These are phyloP conservation scores for Yamadazyma laniorum DNA, from an alignment of 805 yeast genomes.

Conservation along the genomic window DNA sequence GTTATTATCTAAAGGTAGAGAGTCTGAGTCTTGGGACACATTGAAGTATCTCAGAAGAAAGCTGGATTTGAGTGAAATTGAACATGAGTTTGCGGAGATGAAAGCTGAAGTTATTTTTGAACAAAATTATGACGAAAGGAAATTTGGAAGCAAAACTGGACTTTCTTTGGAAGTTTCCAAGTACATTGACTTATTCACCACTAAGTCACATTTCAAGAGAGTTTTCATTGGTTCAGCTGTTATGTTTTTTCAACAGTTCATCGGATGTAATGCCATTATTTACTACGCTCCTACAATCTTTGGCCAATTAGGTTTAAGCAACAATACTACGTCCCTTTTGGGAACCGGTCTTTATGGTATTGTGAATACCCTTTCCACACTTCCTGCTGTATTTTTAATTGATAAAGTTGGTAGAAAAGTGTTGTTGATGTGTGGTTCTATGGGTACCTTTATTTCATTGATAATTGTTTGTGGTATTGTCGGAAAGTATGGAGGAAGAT, in stretches of 20 bases:
- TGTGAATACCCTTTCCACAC: slow-evolving; percentile 30
- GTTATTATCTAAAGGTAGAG: slow-evolving; percentile 49
- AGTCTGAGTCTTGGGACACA: slow-evolving; percentile 49
- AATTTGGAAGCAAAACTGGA: slow-evolving; percentile 13
- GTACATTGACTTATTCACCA: slow-evolving; percentile 14
- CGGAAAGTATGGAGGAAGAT: slow-evolving; percentile 15
- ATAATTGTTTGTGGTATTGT: slow-evolving; percentile 23
- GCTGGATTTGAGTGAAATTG: slow-evolving; percentile 23
- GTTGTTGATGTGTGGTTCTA: slow-evolving; percentile 31
- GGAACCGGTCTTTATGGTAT: slow-evolving; percentile 33
- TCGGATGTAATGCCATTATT: slow-evolving; percentile 35
- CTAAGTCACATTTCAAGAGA: slow-evolving; percentile 27
- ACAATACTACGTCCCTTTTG: slow-evolving; percentile 23
- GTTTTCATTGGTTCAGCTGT: slow-evolving; percentile 29
- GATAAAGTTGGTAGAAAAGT: slow-evolving; percentile 38
- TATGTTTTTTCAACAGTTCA: slow-evolving; percentile 31
- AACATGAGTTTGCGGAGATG: slow-evolving; percentile 18
- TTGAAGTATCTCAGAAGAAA: slow-evolving; percentile 31
- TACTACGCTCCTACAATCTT: slow-evolving; percentile 36
- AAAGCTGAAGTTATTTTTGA: slow-evolving; percentile 16
- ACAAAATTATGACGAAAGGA: slow-evolving; percentile 11
- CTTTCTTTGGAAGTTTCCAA: slow-evolving; percentile 8
- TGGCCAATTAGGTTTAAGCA: slow-evolving; percentile 24
- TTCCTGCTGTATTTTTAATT: slow-evolving; percentile 34
- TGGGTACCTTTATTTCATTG: slow-evolving; percentile 31